Conservation (phyloP, 2,329 filamentous ascomycete genomes). For the Corynespora cassiicola region DNA sequence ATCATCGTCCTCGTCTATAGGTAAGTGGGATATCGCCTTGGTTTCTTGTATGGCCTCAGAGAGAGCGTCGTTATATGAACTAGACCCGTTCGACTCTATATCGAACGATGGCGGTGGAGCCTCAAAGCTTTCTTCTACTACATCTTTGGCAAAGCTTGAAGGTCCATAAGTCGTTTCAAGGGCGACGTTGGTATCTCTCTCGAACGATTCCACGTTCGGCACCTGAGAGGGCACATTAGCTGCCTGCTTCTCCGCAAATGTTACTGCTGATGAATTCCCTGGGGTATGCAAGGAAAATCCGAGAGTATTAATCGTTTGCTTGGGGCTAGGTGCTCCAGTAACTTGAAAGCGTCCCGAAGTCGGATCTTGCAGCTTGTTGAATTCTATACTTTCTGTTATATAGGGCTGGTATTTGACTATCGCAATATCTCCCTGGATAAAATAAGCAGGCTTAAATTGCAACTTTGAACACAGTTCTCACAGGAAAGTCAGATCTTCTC, state of each 20-base stretch:
- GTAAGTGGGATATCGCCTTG: slow-evolving; percentile 65
- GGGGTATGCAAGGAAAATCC: no score
- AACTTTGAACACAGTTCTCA: slow-evolving; percentile 35
- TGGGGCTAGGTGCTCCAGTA: slow-evolving; percentile 52
- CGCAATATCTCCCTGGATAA: slow-evolving; percentile 46
- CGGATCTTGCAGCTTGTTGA: slow-evolving; percentile 55
- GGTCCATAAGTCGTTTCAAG: no score
- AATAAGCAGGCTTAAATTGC: slow-evolving; percentile 3
- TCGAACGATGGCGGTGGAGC: slow-evolving; percentile 17
- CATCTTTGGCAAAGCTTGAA: slow-evolving; percentile 18
- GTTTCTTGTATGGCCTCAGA: slow-evolving; percentile 70
- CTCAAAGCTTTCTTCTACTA: slow-evolving; percentile 39
- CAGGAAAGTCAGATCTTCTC: slow-evolving; percentile 55
- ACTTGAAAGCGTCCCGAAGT: slow-evolving; percentile 66
- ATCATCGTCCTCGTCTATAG: slow-evolving; percentile 50
- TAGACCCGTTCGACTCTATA: no score
- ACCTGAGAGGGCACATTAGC: no score
- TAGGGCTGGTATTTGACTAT: slow-evolving; percentile 58
- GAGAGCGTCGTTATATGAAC: slow-evolving; percentile 60
- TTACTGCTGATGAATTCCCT: no score
- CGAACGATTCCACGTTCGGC: no score
- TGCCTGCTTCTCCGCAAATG: no score
- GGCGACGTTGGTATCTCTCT: no score
- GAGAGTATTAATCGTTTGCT: neutral
- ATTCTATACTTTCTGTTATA: slow-evolving; percentile 52